These are phyloP conservation scores for Hemileccinum impolitum DNA, from an alignment of 768 basidiomycete genomes.

Conservation along the genomic window DNA sequence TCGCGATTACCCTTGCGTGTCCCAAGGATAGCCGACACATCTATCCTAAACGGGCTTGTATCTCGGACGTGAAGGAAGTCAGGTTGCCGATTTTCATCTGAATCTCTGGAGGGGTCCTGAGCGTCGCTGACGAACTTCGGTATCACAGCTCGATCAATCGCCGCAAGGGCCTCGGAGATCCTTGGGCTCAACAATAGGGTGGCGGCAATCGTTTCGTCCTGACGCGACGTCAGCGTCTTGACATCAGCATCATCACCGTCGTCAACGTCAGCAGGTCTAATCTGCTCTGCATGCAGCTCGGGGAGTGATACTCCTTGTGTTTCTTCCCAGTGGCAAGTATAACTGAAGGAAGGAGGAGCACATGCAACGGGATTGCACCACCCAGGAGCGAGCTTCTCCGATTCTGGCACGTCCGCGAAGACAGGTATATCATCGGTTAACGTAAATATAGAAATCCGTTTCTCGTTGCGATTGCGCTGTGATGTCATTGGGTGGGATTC, in stretches of 20 bases:
- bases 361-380: slow-evolving; percentile 26
- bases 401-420: slow-evolving; percentile 22
- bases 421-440: slow-evolving; percentile 18
- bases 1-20: slow-evolving; percentile 14
- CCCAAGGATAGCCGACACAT: slow-evolving; percentile 33
- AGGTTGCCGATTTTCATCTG: slow-evolving; percentile 5
- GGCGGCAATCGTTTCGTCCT: slow-evolving; percentile 37
- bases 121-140: slow-evolving; percentile 5
- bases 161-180: slow-evolving; percentile 31
- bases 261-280: slow-evolving; percentile 18
- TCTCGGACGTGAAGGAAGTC: slow-evolving; percentile 36
- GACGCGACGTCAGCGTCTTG: slow-evolving; percentile 30
- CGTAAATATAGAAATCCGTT: slow-evolving; percentile 24
- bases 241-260: slow-evolving; percentile 28
- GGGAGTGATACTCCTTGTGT: slow-evolving; percentile 19
- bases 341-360: slow-evolving; percentile 13
- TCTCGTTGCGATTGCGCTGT: slow-evolving; percentile 26
- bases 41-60: slow-evolving; percentile 47
- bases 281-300: slow-evolving; percentile 11
- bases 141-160: neutral
- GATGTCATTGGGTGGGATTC: slow-evolving; percentile 23
- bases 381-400: slow-evolving; percentile 33
- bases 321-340: slow-evolving; percentile 1
- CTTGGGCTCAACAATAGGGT: slow-evolving; percentile 46
- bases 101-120: slow-evolving; percentile 4